Evolutionary conservation across 2,329 filamentous ascomycete species (phyloP), one percentile per base, ranked within the genome.

Genomic region (Davidsoniella eucalypti): DNA sequence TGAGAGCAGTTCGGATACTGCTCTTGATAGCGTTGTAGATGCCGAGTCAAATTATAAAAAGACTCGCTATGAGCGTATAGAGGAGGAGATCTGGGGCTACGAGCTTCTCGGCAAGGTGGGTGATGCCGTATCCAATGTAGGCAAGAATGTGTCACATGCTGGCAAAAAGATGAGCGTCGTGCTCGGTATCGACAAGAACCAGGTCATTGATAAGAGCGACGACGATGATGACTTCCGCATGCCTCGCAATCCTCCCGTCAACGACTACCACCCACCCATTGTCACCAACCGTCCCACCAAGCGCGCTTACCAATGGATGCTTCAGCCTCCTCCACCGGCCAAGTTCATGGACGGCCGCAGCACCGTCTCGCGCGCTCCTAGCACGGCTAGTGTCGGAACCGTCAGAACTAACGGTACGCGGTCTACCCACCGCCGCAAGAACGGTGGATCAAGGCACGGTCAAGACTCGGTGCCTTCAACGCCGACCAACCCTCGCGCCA

Each of bases 311-410:
- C 75, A 73, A 59, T 95, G 88, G 88, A 94, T 95, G 87, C 69
- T 94, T 47, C 86, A 94, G 60, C 88, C 88, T 2, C 87, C 87
- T 1, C 88, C 88, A n/a, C 77, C 82, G 33, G 87, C 88, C 51
- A 87, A 82, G 62, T 72, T 94, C 53, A 95, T 95, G 88, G 84
- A 83, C 56, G 88, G 87, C 56, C 92, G 88, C 62, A 76, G 84
- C 36, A 76, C 78, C 26, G 79, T 82, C 17, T 76, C 72, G 58
- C 69, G 80, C 49, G 81, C 76, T 55, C 69, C 69, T 36, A 84
- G 78, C 59, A 69, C 72, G 36, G 69, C 65, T 39, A 77, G 71
- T 58, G 49, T 29, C 21, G 47, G 48, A 23, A 50, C 44, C 16
- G 36, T 36, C 17, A 37, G 44, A 18, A 50, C 47, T 51, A 26